Base-by-base conservation (phyloP, 805 yeast species). In the Saccharomycopsis lassenensis region DNA sequence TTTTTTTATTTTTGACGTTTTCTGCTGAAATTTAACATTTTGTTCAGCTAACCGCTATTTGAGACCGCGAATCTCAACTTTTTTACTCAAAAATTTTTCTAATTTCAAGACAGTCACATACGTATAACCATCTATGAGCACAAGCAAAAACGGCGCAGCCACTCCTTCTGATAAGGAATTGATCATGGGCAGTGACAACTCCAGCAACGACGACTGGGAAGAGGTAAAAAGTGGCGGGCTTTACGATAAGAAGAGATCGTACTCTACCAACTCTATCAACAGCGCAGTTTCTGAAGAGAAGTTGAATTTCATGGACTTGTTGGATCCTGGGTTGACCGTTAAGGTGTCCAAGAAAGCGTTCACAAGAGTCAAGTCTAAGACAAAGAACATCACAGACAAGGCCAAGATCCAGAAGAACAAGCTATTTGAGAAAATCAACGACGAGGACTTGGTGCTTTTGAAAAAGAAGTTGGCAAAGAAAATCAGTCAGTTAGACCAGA, bases 401-500 rank as follows among this genome's bases (percentile, higher is more conserved):
- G 48, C 46, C 10, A 39, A 43, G 24, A 38, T 45, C 3, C 37
- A 44, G 21, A 51, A 47, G 3, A 39, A 49, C 5, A 41, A 36
- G 17, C 15, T 38, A 10, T 31, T 41, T 4, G 35, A 28, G 10
- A 42, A 32, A 14, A 31, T 42, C n/a, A 36, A 24, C 17, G 43
- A 42, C 20, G 54, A 52, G 24, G 38, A 52, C 8, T 52, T 54
- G n/a, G 11, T 3, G 7, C 39, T 42, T 1, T 24, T 55, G 29
- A 55, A 50, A 41, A 38, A 35, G 33, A 50, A 46, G 24, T 39
- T 55, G 11, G 24, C 29, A 2, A 51, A 45, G 16, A 52, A 57
- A 25, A 52, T 66, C 11, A 67, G 62, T 35, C 54, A 52, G 24
- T 46, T 64, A 3, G 67, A 66, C 44, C 33, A 47, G 3, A 54